These are phyloP conservation scores for Pyricularia pennisetigena DNA, from an alignment of 2,329 filamentous ascomycete genomes.

Conservation along the genomic window DNA sequence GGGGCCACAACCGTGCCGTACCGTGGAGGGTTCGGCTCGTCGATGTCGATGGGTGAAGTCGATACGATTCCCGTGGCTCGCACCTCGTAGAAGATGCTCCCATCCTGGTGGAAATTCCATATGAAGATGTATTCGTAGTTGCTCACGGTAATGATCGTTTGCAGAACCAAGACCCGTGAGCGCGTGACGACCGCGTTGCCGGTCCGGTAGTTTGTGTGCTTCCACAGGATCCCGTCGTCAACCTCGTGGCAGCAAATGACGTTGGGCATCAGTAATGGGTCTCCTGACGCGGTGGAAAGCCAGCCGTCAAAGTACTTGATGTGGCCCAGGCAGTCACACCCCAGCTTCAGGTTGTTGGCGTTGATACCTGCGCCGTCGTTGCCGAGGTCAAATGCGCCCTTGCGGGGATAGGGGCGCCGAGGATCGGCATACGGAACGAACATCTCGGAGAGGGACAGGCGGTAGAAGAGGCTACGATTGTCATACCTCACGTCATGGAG, in stretches of 20 bases:
- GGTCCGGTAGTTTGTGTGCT: slow-evolving; percentile 62
- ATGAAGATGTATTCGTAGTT: slow-evolving; percentile 58
- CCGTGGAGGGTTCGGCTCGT: slow-evolving; percentile 29
- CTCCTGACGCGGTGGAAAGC: slow-evolving; percentile 41
- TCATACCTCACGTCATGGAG: slow-evolving; percentile 63
- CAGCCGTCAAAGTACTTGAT: slow-evolving; percentile 55
- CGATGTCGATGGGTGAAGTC: slow-evolving; percentile 46
- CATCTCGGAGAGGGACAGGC: slow-evolving; percentile 60
- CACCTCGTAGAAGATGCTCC: slow-evolving; percentile 50
- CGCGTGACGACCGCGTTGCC: slow-evolving; percentile 49
- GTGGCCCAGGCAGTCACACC: slow-evolving; percentile 60
- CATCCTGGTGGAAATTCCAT: slow-evolving; percentile 50
- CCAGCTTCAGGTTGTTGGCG: slow-evolving; percentile 58
- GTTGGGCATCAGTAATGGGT: slow-evolving; percentile 33
- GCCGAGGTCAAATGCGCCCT: slow-evolving; percentile 64
- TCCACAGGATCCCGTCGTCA: slow-evolving; percentile 62
- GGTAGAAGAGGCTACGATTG: slow-evolving; percentile 54
- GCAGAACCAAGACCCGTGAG: slow-evolving; percentile 52
- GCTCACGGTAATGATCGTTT: slow-evolving; percentile 58
- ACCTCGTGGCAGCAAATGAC: slow-evolving; percentile 62
- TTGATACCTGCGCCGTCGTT: slow-evolving; percentile 57
- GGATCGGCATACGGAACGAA: slow-evolving; percentile 60
- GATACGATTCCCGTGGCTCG: slow-evolving; percentile 58
- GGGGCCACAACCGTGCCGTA: slow-evolving; percentile 55
- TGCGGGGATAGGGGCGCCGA: slow-evolving; percentile 54